Evolutionary conservation across 139 green algal species (phyloP).

Genomic region (Auxenochlorella pyrenoidosa): DNA sequence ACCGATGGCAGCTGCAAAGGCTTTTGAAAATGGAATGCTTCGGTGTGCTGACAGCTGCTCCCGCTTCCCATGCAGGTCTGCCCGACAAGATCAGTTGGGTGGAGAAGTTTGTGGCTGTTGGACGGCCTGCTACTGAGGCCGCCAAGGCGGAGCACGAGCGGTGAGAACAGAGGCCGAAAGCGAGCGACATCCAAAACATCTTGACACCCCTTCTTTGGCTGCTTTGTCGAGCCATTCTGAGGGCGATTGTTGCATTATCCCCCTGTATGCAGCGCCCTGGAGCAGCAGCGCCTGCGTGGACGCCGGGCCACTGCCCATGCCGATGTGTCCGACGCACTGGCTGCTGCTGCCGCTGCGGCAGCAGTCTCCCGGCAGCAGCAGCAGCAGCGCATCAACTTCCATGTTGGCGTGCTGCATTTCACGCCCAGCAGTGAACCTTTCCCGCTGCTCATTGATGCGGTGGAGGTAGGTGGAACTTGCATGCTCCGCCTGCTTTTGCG

Average conservation of each 20-base stretch:
- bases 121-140: constrained; percentile 1
- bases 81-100: constrained; percentile 89
- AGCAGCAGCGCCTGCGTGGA: background rate
- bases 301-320: background rate
- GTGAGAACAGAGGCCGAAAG: background rate
- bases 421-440: constrained; percentile 86
- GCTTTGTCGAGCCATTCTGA: too few relatives aligned
- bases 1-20: too few relatives aligned
- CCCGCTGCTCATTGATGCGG: constrained; percentile 84
- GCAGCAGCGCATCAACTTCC: constrained; percentile 64
- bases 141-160: constrained; percentile 33
- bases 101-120: constrained; percentile 87
- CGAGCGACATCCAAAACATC: too few relatives aligned
- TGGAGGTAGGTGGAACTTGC: background rate
- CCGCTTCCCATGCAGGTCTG: constrained; percentile 47
- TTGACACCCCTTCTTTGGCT: too few relatives aligned
- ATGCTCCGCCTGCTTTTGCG: background rate
- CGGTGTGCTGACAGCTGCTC: background rate
- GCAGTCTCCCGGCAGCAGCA: constrained; percentile 4
- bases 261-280: background rate
- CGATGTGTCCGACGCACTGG: constrained; percentile 15
- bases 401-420: constrained; percentile 97
- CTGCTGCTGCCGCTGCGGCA: background rate
- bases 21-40: background rate
- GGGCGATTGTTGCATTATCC: background rate